Evolutionary conservation across 1,284 basidiomycete genomes (phyloP).

Genomic region (Fomitiporia mediterranea): DNA sequence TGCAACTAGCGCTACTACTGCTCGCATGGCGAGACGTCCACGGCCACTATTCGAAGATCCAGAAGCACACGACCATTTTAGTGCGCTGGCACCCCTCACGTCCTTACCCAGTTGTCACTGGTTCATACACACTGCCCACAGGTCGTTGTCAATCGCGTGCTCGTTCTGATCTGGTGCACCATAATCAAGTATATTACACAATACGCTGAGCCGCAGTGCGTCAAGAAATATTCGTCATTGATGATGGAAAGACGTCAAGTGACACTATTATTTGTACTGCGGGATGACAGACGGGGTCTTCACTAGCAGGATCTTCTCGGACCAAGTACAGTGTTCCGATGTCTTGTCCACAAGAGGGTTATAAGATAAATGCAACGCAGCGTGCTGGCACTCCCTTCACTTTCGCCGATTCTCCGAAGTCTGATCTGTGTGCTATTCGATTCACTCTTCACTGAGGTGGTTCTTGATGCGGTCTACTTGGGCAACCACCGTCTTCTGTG

Average conservation of each 20-base stretch:
- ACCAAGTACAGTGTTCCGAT: not conserved
- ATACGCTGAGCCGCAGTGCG: too few species aligned
- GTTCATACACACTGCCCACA: too few species aligned
- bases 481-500: not conserved
- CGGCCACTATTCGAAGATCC: not conserved
- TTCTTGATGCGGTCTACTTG: not conserved
- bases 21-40: not conserved
- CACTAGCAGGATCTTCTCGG: not conserved
- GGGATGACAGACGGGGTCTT: not conserved
- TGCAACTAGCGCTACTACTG: not conserved
- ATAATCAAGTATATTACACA: too few species aligned
- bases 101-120: too few species aligned
- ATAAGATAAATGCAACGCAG: not conserved
- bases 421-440: not conserved
- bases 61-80: slow-evolving; percentile 4
- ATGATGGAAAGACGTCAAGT: slow-evolving; percentile 1
- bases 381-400: not conserved
- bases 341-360: not conserved
- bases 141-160: not conserved
- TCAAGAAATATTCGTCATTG: not conserved
- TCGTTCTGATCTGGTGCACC: not conserved
- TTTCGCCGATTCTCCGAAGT: not conserved
- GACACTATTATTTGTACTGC: not conserved
- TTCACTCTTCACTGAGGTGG: not conserved
- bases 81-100: not conserved